Evolutionary conservation across 768 basidiomycete species (phyloP), one percentile per base, ranked within the genome.

Genomic region (Pleurotus citrinopileatus): DNA sequence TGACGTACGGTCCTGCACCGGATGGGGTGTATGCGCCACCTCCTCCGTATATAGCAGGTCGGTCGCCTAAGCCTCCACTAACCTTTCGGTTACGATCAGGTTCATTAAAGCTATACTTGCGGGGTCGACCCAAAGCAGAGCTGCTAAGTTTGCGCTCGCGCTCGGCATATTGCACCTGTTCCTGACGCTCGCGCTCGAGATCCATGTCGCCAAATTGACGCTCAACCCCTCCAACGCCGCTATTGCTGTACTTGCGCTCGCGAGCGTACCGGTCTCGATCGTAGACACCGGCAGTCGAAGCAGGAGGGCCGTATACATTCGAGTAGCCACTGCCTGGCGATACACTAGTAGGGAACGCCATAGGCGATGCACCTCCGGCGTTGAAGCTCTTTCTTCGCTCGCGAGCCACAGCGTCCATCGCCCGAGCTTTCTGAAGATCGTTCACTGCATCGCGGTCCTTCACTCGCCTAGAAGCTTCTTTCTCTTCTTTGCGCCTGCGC

Each of bases 311-410:
- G 22, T 47, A 36, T 32, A 25, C 20, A 57, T 12, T 17, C 4
- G 36, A n/a, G n/a, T 51, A 56, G 32, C 32, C 55, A 37, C 58
- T 51, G 19, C 37, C 19, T 13, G 51, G 59, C 20, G 56, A 32
- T 26, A 45, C 40, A 23, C 48, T 51, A 25, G 55, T 25, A 17
- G 75, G 71, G 60, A 74, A 73, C 15, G 65, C 61, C 61, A 67
- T 52, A 47, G 70, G 64, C 37, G 66, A 57, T 5, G 65, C 58
- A 29, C 68, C 61, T 7, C 76, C 73, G 37, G 76, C 72, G 55
- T 70, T 76, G 64, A 82, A 78, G 60, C 82, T 85, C 61, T 75
- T 79, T 46, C 82, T 76, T 44, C 82, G 77, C 61, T 84, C 80
- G 34, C 73, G 68, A 42, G 58, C 61, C 43, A 59, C 62, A 3